Evolutionary conservation across 2,329 filamentous ascomycete species (phyloP), one percentile per base, ranked within the genome.

Genomic region (Pseudocercospora crystallina): DNA sequence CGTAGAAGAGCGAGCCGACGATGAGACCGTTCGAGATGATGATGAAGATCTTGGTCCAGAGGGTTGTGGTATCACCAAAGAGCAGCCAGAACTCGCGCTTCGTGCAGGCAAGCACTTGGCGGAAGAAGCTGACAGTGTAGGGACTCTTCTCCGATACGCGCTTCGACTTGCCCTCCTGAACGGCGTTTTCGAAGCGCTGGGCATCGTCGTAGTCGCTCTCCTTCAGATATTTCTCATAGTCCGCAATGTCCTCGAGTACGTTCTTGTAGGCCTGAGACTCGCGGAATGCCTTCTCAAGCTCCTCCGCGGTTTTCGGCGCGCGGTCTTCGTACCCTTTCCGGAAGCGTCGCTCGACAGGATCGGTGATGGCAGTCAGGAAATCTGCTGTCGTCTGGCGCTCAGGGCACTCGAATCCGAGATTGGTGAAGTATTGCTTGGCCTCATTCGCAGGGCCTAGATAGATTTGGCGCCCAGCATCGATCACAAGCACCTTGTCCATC

Each of bases 401-500:
- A 0, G 80, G 78, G 52, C 75, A 82, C 42, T 80, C 62, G 65
- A 83, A 87, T 8, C 85, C 85, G 12, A 88, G 74, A 43, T 82
- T 75, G 51, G 82, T 74, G 63, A 89, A 88, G 67, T 87, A 89
- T 50, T 80, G 73, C 49, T 76, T 79, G 2, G 86, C 85, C 38
- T 80, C 74, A n/a, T 73, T 71, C 3, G 79, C 76, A 2, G 79
- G 81, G 0, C 85, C 85, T 63, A 83, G 82, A 70, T 81, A 89
- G 47, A 87, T 80, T 70, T 84, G 82, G 4, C 83, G 81, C 1
- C 88, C 88, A 43, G 81, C 74, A 58, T 91, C 85, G 46, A 92
- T 88, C 14, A 91, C 81, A 43, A 91, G 69, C 2, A 91, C 87
- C 69, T 91, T 91, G 66, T 94, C 88, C 80, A 91, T 88, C 30